Evolutionary conservation across 1,284 basidiomycete genomes (phyloP).

Genomic region (Puccinia novopanici): DNA sequence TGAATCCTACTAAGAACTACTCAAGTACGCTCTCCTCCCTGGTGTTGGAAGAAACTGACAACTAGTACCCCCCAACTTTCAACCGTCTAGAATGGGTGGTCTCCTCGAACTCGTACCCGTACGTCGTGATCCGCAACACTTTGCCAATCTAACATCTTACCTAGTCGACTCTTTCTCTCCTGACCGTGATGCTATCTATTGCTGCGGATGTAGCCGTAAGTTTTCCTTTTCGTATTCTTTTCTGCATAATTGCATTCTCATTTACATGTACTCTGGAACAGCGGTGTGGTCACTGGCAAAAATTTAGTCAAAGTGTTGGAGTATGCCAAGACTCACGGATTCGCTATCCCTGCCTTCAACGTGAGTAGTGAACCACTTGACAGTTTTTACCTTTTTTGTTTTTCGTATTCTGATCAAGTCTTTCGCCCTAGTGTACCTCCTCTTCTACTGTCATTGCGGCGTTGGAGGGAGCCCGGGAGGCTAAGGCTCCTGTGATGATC

Average conservation of each 20-base stretch:
- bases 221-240: not conserved
- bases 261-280: conserved; percentile 3
- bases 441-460: conserved; percentile 82
- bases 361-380: conserved; percentile 9
- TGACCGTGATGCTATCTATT: not conserved
- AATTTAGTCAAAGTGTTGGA: conserved; percentile 47
- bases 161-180: conserved; percentile 7
- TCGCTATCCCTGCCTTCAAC: conserved; percentile 51
- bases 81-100: conserved; percentile 19
- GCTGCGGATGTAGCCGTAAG: conserved; percentile 26
- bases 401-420: not conserved
- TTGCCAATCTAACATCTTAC: no score
- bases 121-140: conserved; percentile 1
- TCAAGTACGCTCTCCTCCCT: no score
- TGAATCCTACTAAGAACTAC: no score
- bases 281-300: conserved; percentile 50
- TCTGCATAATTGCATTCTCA: not conserved
- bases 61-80: not conserved
- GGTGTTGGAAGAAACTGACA: no score
- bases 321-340: conserved; percentile 47
- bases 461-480: conserved; percentile 84
- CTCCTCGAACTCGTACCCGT: conserved; percentile 48
- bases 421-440: conserved; percentile 61
- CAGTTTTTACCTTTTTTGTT: not conserved
- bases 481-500: conserved; percentile 96